Evolutionary conservation across 352 stramenopile species (phyloP), one percentile per base, ranked within the genome.

Genomic region (Phytophthora agathidicida): DNA sequence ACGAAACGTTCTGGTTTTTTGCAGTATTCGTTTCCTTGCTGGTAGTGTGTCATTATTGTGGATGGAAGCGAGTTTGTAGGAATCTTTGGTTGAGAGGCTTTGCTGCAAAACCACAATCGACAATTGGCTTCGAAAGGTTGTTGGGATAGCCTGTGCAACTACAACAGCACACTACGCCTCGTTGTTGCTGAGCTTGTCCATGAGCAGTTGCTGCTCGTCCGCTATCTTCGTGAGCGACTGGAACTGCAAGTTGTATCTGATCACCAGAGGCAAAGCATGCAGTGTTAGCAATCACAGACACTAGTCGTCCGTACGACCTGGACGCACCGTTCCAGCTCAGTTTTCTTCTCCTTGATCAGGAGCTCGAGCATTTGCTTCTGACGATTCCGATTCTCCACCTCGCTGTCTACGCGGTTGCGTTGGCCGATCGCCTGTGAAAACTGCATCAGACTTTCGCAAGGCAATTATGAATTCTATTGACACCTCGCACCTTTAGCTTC

Each of bases 181-280:
- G 60, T 94, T 94, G 73, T 92, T 94, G 71, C 85, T 92, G n/a
- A 94, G 77, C 61, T 90, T 91, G 37, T 94, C 82, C 49, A 94
- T 92, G 7, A 94, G 73, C 22, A 80, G 46, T 60, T 91, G 82
- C 60, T 94, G 84, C 64, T 92, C 82, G 47, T 92, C 80, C 2
- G 80, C 80, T 51, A 94, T 89, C 66, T 90, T 89, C 13, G 60
- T 68, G 17, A 94, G 74, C 30, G 85, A 94, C 52, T 89, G 70
- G 51, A 73, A 90, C 60, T 94, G 85, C 10, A 92, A 58, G 44
- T 88, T 83, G 75, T 89, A 94, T 24, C 82, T 89, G 47, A 9
- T n/a, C 19, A 44, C 14, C 26, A 14, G 32, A 20, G 9, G 23
- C 7, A 10, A 50, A n/a, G 13, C 41, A 57, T 42, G 35, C n/a